A percentile compares a stretch with the other conserved stretches of the same genome.
Conservation (phyloP, 768 basidiomycete species). For the Phaffia australis region DNA sequence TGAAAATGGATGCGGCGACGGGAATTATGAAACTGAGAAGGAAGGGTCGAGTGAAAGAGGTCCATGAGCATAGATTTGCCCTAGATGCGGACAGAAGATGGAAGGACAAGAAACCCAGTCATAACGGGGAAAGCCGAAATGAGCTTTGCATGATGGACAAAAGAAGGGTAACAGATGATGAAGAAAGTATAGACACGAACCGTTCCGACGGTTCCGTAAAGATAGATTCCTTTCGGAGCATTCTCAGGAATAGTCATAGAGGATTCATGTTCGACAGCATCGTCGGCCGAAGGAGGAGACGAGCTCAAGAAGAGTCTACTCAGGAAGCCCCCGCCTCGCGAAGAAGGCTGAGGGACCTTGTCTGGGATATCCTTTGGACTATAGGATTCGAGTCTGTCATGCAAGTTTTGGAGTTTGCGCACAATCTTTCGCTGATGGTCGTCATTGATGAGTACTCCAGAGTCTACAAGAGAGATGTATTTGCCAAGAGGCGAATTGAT, state of each 20-base stretch:
- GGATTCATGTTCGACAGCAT: slow-evolving; percentile 17
- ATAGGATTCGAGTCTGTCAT: slow-evolving; percentile 60
- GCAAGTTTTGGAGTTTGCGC: slow-evolving; percentile 64
- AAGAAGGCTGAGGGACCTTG: slow-evolving; percentile 30
- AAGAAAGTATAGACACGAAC: slow-evolving; percentile 56
- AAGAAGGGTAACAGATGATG: background rate
- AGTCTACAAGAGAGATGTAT: slow-evolving; percentile 45
- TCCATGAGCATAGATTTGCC: slow-evolving; percentile 82
- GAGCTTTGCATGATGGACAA: background rate
- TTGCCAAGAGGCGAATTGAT: slow-evolving; percentile 33
- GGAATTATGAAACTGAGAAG: slow-evolving; percentile 29
- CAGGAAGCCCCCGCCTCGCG: slow-evolving; percentile 30
- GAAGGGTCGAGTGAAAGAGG: slow-evolving; percentile 75
- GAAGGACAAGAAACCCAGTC: background rate
- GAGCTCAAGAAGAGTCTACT: slow-evolving; percentile 23
- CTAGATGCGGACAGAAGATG: background rate
- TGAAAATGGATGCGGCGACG: slow-evolving; percentile 87
- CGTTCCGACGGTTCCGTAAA: slow-evolving; percentile 92
- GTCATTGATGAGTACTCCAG: slow-evolving; percentile 57
- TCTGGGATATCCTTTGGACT: slow-evolving; percentile 54
- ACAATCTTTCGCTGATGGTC: slow-evolving; percentile 76
- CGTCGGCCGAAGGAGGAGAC: background rate
- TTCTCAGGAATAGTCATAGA: slow-evolving; percentile 42
- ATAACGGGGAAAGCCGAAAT: background rate
- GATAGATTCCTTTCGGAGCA: slow-evolving; percentile 78